phyloP scores from a whole-genome alignment of 2,329 filamentous ascomycete species.

The Venturia carpophila region DNA sequence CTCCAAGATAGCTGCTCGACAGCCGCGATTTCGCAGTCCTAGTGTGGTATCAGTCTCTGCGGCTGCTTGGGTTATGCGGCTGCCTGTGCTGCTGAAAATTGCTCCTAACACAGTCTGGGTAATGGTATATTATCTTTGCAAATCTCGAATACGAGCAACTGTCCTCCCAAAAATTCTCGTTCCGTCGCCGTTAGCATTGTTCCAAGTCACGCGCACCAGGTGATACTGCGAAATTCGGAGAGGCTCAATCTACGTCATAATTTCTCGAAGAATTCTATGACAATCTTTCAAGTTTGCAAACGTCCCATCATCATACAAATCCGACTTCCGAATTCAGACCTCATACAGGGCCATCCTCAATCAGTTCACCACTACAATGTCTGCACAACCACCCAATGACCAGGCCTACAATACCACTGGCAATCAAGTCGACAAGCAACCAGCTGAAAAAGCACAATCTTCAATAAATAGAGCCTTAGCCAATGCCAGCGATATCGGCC shows the following conservation, averaged over 20 bases:
- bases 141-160: too few relatives aligned
- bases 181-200: background rate
- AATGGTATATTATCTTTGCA: background rate
- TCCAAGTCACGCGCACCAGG: background rate
- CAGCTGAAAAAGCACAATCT: slow-evolving; percentile 33
- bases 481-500: slow-evolving; percentile 23
- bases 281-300: slow-evolving; percentile 6
- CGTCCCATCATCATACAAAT: background rate
- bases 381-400: slow-evolving; percentile 34
- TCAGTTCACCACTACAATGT: slow-evolving; percentile 8
- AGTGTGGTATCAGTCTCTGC: background rate
- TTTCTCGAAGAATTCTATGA: background rate
- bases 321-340: background rate
- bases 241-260: background rate
- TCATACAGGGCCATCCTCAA: background rate
- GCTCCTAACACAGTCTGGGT: background rate
- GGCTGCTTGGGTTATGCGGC: background rate
- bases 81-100: background rate
- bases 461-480: slow-evolving; percentile 25
- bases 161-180: background rate
- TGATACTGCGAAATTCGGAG: background rate
- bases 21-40: too few relatives aligned
- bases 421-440: slow-evolving; percentile 39
- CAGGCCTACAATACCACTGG: slow-evolving; percentile 41
- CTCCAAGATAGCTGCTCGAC: too few relatives aligned